Evolutionary conservation across 148 eudicot genomes (phyloP), one percentile per base, ranked within the genome.

Genomic region (Persicaria maculosa): DNA sequence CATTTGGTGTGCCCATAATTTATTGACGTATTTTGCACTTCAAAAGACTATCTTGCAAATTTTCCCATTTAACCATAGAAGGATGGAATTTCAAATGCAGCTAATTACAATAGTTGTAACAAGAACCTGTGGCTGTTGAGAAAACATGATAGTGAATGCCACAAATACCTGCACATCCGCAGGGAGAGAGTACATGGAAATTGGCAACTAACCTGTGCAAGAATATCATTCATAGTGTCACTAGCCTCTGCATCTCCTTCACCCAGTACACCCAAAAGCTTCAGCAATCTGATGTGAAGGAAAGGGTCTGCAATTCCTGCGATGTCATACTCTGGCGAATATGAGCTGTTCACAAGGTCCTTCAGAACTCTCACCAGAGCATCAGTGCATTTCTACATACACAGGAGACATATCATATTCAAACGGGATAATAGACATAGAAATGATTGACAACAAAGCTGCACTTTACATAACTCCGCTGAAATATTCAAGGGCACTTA

Each of bases 221-320:
- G 99, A 73, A 96, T 83, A 74, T 96, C 99, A 84, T 86, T 96
- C 99, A 96, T 96, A 77, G 81, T 68, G 78, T 96, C 99, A 82
- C 99, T 92, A 73, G 95, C 95, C 76, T 96, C 97, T 73, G 90
- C 93, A 83, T 96, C 97, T 80, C 97, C 99, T 20, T 89, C 89
- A 71, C 99, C 99, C 85, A 96, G 79, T 61, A 88, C 85, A 72
- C 88, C 77, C 83, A 96, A 83, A 72, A 96, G 87, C 77, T 81
- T 89, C 69, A 96, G 88, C 74, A 96, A 79, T 83, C 97, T 86
- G 76, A 92, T 92, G 52, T 96, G 97, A 44, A 96, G 99, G 80
- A 90, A 96, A 70, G 99, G 99, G 75, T 96, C 99, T 40, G 97
- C 68, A 72, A 92, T 92, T 78, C 99, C 99, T 74, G 94, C 86